Conservation (phyloP, 257 asterid genomes). For the Leptodermis oblonga region DNA sequence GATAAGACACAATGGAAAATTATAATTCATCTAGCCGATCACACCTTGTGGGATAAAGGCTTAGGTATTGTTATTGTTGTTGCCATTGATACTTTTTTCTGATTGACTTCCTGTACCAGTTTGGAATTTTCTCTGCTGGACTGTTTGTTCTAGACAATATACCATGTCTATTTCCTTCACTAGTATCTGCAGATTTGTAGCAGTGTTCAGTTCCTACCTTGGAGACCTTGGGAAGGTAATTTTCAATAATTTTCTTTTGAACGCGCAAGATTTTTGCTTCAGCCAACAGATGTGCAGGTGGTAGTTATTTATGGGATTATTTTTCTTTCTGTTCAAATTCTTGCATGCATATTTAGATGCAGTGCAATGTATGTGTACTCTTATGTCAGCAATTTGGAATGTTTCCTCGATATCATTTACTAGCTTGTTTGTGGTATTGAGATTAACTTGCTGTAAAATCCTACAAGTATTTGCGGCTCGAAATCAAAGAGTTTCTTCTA, state of each 20-base stretch:
- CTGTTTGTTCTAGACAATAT: slow-evolving; percentile 1
- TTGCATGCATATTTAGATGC: background rate
- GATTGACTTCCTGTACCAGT: background rate
- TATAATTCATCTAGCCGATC: background rate
- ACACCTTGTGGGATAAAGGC: background rate
- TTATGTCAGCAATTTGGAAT: background rate
- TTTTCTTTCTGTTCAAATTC: background rate
- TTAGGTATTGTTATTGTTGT: background rate
- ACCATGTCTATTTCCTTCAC: slow-evolving; percentile 25
- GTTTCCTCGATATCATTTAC: background rate
- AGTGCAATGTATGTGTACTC: background rate
- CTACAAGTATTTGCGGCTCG: background rate
- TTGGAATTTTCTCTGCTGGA: background rate
- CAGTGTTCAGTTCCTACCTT: slow-evolving; percentile 85
- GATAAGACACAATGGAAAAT: background rate
- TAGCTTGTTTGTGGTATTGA: background rate
- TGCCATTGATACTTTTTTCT: background rate
- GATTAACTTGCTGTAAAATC: background rate
- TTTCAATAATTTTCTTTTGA: background rate
- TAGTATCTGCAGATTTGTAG: slow-evolving; percentile 72
- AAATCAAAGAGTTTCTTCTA: background rate
- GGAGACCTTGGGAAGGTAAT: slow-evolving; percentile 97
- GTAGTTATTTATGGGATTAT: background rate
- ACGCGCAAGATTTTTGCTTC: background rate
- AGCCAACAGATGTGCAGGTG: background rate